Evolutionary conservation across 2,329 filamentous ascomycete genomes (phyloP), one percentile per base, ranked within the genome.

Genomic region (Colletotrichum sp.): DNA sequence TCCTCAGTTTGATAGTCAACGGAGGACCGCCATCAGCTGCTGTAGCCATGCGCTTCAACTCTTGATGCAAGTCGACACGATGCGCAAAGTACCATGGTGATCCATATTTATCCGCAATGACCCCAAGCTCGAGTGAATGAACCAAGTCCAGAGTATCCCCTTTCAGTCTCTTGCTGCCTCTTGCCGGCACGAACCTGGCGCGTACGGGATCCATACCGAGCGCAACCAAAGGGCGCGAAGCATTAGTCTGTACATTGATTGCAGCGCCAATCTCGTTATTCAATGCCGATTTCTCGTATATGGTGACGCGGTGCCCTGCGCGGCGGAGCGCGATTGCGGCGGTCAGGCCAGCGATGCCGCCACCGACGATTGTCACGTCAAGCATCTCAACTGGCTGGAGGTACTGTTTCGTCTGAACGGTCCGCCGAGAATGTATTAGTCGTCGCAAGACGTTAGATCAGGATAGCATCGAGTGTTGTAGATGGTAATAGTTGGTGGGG

Each of bases 31-130:
- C 82, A 5, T 82, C 77, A 1, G 64, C 32, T 4, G 79, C 79
- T 8, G 81, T 83, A 1, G 85, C 85, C 74, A 86, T 75, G 48
- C 78, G 79, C 78, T 80, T 81, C 59, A 87, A 71, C 24, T 81
- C 82, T 34, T 80, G 81, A 70, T 87, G 85, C 70, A 87, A 71
- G 70, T 87, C 86, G 5, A 86, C 85, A 0, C 86, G 81, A 67
- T 87, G 85, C 7, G 82, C 80, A 26, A 75, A 75, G 77, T 83
- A 86, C 77, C 82, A 80, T 3, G 82, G 74, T 21, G 36, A 76
- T 5, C 73, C 73, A 3, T 75, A 73, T 26, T 60, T 57, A 5
- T 68, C 24, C 30, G 39, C 69, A 4, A 75, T 43, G 3, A 64
- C 7, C 3, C 55, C 73, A 2, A 75, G 63, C 2, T 75, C 57